Evolutionary conservation across 768 basidiomycete species (phyloP), one percentile per base, ranked within the genome.

Genomic region (Leccinellum rugosiceps): DNA sequence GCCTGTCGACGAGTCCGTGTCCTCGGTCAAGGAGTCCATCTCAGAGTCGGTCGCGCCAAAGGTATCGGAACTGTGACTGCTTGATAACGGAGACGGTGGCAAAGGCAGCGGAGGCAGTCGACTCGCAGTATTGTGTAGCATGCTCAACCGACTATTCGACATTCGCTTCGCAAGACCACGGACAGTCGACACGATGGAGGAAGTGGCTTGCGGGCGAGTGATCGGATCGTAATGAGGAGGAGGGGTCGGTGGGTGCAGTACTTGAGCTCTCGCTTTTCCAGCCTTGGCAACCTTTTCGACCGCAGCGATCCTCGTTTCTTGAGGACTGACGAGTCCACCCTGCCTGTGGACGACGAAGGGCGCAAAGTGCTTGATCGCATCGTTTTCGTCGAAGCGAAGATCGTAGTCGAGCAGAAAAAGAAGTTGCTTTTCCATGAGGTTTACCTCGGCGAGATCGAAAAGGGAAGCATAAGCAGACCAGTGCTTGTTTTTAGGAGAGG

Each of bases 361-460:
- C 11, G 78, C 81, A 75, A 97, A 94, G 11, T 79, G 77, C 28
- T 68, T 68, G 65, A 88, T 81, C 9, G 88, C 87, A 65, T 97
- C 94, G 26, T 76, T 74, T 75, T 99, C 96, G 63, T 85, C 81
- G 71, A 98, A 92, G 49, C 92, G 86, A 56, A 99, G 84, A 72
- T 98, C 88, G 71, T 90, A 95, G 76, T 96, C 91, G 65, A 99
- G 85, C 57, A 98, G 79, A 72, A 83, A 88, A 53, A 99, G 85
- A 28, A 99, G 83, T 75, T 99, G 94, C 75, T 87, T 90, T 77
- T 99, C 96, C 96, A 98, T 98, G 59, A 95, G 80, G 74, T 95
- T 97, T 72, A 98, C 86, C 76, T 92, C 90, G 11, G 77, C 73
- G 51, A 85, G 75, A 68, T 90, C 85, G 76, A 92, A 95, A 61